phyloP scores from a whole-genome alignment of 306 rosid genomes.

The Rosa persica region DNA sequence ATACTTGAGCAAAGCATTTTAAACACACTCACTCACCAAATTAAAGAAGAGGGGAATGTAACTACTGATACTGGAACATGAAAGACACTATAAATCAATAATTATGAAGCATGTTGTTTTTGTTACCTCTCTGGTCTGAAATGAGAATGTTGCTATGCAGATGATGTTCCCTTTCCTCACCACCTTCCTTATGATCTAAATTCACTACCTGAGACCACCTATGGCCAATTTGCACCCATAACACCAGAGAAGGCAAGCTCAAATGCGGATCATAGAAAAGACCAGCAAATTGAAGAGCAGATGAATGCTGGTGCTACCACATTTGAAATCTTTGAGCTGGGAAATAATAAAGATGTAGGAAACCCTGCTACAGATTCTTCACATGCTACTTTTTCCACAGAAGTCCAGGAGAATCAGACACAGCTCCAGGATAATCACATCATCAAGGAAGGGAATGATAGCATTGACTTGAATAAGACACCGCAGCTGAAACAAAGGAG shows the following conservation, averaged over 20 bases:
- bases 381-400: constrained; percentile 33
- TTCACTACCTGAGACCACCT: constrained; percentile 32
- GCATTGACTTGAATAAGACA: constrained; percentile 35
- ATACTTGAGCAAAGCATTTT: not conserved
- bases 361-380: constrained; percentile 32
- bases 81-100: not conserved
- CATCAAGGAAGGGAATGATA: constrained; percentile 32
- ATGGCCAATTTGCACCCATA: constrained; percentile 40
- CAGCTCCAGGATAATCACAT: constrained; percentile 38
- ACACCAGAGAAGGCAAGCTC: constrained; percentile 41
- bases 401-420: constrained; percentile 38
- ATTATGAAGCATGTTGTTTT: not conserved
- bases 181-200: constrained; percentile 30
- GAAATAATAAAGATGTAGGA: constrained; percentile 31
- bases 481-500: constrained; percentile 55
- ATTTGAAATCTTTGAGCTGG: constrained; percentile 27
- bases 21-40: not conserved
- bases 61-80: not conserved
- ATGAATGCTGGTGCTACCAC: constrained; percentile 24
- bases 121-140: constrained; percentile 23
- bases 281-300: constrained; percentile 28
- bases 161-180: not conserved
- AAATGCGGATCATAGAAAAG: constrained; percentile 21
- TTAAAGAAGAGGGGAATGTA: not conserved
- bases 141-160: constrained; percentile 23